Base-by-base conservation (phyloP, 1,284 basidiomycete species). In the Boletus sp. region DNA sequence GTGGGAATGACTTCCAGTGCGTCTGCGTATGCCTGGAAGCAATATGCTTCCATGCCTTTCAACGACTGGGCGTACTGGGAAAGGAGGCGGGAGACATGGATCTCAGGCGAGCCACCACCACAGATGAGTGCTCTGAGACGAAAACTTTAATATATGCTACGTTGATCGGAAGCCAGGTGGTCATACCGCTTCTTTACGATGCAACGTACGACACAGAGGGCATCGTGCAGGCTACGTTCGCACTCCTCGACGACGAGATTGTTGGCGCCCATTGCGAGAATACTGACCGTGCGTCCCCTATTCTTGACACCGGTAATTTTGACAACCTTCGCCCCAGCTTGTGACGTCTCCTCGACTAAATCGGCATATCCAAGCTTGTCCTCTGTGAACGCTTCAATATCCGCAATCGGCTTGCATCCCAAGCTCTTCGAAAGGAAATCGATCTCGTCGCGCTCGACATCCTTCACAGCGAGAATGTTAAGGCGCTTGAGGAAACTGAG, bases 41-140 rank as follows among this genome's bases (percentile, higher is more conserved):
- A 98, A 72, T 99, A 99, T 7, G 94, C 91, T 71, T 99, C 94
- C 88, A 98, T 97, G 45, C 96, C 95, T 70, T 90, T 96, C 57
- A 99, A 80, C 0, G 93, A 90, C 60, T 96, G 92, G 5, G 94
- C 87, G 62, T 96, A 83, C 68, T 97, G 91, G 5, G 92, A 87
- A 32, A 99, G 78, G 55, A 91, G 74, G 34, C 94, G 83, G n/a
- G 96, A 98, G 45, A 97, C 88, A 68, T 99, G 93, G 60, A 99
- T 96, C 71, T 99, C 96, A 23, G 96, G 96, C 19, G 96, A 94
- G 45, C 96, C 96, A 49, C 96, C 96, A 49, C 96, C 96, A 35
- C 91, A 91, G 60, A 99, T 97, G 47, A 99, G 75, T 16, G 94
- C 94, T 33, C 94, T 96, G 52, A 47, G 43, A 48, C 8, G 9